Percentiles rank a stretch among this genome's conserved stretches.
These are phyloP conservation scores for Collybia mongolica DNA, from an alignment of 768 basidiomycete species.

Conservation along the genomic window DNA sequence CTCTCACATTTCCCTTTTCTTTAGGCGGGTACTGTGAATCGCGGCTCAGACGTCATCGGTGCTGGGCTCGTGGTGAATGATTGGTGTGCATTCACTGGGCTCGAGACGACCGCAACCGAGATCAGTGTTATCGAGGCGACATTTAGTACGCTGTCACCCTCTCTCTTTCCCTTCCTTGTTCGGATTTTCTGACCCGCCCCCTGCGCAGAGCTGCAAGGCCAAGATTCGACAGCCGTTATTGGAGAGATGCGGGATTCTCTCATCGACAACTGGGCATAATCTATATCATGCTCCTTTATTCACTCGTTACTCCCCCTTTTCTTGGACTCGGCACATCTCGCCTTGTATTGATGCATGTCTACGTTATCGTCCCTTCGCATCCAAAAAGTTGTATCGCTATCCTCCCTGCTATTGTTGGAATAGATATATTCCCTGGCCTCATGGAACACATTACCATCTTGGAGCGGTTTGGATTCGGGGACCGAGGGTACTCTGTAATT, in stretches of 20 bases:
- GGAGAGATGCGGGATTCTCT: slow-evolving; percentile 90
- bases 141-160: slow-evolving; percentile 70
- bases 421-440: no score
- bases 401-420: no score
- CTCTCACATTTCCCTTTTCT: slow-evolving; percentile 1
- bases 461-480: no score
- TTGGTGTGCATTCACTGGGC: slow-evolving; percentile 99
- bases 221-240: slow-evolving; percentile 78
- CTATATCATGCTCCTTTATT: no score
- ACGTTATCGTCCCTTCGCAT: background rate
- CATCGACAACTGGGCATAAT: slow-evolving; percentile 90
- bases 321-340: no score
- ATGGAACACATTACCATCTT: no score
- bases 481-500: no score
- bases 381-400: no score
- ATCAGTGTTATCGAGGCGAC: slow-evolving; percentile 97
- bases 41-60: slow-evolving; percentile 97
- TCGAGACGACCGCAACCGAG: slow-evolving; percentile 99
- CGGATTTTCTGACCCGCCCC: background rate
- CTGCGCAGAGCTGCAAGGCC: slow-evolving; percentile 78
- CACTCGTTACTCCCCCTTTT: no score
- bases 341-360: slow-evolving; percentile 4
- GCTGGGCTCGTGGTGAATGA: slow-evolving; percentile 98
- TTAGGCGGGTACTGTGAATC: slow-evolving; percentile 96
- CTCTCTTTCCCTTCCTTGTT: slow-evolving; percentile 1